A percentile compares a stretch with the other conserved stretches of the same genome.
Evolutionary conservation across 2,329 filamentous ascomycete genomes (phyloP).

Genomic region (Thielaviopsis musarum): DNA sequence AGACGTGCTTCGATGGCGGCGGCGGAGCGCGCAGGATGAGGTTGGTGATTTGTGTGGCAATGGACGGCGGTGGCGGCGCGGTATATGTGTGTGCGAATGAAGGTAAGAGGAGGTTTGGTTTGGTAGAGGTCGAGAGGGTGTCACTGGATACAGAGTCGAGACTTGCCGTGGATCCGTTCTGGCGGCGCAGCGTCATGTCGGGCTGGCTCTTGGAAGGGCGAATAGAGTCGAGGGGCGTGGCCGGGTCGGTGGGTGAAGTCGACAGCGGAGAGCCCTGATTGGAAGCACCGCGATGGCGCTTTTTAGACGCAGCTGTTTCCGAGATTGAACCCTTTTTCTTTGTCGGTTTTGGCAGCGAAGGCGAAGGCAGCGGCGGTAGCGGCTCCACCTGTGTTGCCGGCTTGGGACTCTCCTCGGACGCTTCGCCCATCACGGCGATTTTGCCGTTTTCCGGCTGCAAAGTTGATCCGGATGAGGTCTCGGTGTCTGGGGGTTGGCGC

Average conservation of each 20-base stretch:
- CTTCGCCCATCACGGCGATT: constrained; percentile 40
- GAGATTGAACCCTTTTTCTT: neutral
- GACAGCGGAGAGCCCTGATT: constrained; percentile 12
- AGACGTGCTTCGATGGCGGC: constrained; percentile 50
- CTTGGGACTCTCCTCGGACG: constrained; percentile 37
- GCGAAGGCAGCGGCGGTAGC: neutral
- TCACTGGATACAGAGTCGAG: constrained; percentile 4
- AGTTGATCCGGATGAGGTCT: constrained; percentile 13
- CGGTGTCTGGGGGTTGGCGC: constrained; percentile 28
- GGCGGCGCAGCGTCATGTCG: neutral
- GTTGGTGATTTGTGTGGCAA: constrained; percentile 48
- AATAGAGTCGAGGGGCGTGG: constrained; percentile 15
- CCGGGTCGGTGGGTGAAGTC: constrained; percentile 18
- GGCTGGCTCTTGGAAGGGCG: constrained; percentile 6
- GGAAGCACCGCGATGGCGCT: neutral
- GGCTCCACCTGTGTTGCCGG: constrained; percentile 18
- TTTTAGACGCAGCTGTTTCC: neutral
- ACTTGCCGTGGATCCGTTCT: neutral
- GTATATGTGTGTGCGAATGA: constrained; percentile 53
- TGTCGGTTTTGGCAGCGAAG: neutral
- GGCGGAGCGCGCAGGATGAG: constrained; percentile 40
- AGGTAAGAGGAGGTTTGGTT: constrained; percentile 49
- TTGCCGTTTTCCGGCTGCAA: constrained; percentile 25
- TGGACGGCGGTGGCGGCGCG: constrained; percentile 49
- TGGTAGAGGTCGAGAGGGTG: constrained; percentile 17